Evolutionary conservation across 352 stramenopile genomes (phyloP).

Genomic region (Pythium scleroteichum): DNA sequence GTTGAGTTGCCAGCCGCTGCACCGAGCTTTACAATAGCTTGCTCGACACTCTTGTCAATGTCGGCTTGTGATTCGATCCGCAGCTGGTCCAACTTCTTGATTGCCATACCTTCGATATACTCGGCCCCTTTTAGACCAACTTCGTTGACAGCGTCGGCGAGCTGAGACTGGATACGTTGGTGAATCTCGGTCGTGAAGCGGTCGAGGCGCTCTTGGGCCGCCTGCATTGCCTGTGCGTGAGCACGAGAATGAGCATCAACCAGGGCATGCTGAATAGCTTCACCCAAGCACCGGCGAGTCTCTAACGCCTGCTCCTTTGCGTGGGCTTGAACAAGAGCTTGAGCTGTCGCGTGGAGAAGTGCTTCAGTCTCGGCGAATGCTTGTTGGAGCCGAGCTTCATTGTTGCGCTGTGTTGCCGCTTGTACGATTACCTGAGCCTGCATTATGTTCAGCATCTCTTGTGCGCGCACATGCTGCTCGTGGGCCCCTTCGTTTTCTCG

Average conservation of each 20-base stretch:
- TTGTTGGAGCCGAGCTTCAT: background rate
- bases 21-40: background rate
- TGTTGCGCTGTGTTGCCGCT: slow-evolving; percentile 1
- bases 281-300: background rate
- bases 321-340: background rate
- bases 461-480: background rate
- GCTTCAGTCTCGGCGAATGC: slow-evolving; percentile 1
- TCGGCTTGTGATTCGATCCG: background rate
- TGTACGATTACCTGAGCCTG: background rate
- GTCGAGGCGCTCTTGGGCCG: background rate
- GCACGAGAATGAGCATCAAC: background rate
- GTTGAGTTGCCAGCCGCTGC: background rate
- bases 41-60: background rate
- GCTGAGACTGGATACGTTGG: background rate
- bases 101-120: background rate
- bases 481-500: background rate
- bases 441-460: slow-evolving; percentile 7
- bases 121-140: background rate
- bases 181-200: slow-evolving; percentile 1
- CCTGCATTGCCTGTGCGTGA: background rate
- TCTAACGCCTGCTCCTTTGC: background rate
- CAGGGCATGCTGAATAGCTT: slow-evolving; percentile 1
- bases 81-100: background rate
- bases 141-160: background rate
- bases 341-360: background rate